Evolutionary conservation across 495 filamentous ascomycete genomes (phyloP), one percentile per base, ranked within the genome.

Genomic region (Entonaema liquescens): DNA sequence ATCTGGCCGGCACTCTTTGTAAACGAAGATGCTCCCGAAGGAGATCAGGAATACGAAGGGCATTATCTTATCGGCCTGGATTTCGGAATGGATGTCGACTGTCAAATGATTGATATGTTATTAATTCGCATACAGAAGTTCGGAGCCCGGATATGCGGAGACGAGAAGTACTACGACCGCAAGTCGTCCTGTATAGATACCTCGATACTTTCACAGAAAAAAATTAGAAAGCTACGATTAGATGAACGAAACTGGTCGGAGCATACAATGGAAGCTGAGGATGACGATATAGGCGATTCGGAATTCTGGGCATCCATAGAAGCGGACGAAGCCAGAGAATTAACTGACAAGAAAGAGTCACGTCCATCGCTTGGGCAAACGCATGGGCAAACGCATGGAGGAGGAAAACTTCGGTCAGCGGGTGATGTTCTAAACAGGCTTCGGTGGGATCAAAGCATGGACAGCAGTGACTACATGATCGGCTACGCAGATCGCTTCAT

Each of bases 401-500:
- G 65, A 9, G 75, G 75, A 19, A 83, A 82, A 50, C 70, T 84
- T 58, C 74, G 82, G 23, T 75, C 80, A 59, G 76, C 87, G 58
- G 55, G 80, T 68, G 91, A 95, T 69, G 83, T 94, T 12, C 86
- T 95, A 59, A 91, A 88, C 62, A 88, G 92, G 11, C 81, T 95
- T 13, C 87, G 86, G 2, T 93, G 92, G 89, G 93, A 95, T 63
- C 78, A 85, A 9, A 77, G 68, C 6, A 81, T 91, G n/a, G 83
- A 90, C 44, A 82, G 80, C 29, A 70, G 74, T n/a, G 85, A 94
- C 56, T 93, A 87, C 74, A 70, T 93, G 6, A 85, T 95, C 47
- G 92, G 89, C 0, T 94, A 94, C 67, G 84, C 90, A 59, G 93
- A 95, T 72, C 84, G 92, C 12, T 94, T 93, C 62, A 68, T 85